These are phyloP conservation scores for Plasmodium gaboni DNA, from an alignment of 169 alveolate genomes.

Conservation along the genomic window DNA sequence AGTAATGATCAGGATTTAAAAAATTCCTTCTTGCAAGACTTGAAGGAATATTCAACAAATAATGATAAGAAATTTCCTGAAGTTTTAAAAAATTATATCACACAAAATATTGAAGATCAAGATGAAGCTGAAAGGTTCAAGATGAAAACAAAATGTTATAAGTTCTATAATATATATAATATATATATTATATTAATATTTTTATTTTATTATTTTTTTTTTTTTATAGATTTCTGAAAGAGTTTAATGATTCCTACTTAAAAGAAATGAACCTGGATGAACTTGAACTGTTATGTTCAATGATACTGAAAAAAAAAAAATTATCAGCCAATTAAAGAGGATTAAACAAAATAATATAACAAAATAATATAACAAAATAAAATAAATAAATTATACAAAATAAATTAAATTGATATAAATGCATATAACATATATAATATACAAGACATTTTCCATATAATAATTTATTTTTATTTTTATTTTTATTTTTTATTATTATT, in stretches of 20 bases:
- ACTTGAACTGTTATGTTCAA: conserved; percentile 53
- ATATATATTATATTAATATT: not conserved
- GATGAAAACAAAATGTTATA: not conserved
- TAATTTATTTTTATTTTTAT: not conserved
- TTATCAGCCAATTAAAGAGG: conserved; percentile 8
- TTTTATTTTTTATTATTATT: not conserved
- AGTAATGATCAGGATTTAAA: conserved; percentile 39
- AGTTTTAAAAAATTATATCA: conserved; percentile 22
- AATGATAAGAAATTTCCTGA: conserved; percentile 58
- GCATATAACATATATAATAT: not conserved
- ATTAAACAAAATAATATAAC: not conserved
- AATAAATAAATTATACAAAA: not conserved
- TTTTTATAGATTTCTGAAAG: conserved; percentile 25
- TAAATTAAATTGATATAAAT: not conserved
- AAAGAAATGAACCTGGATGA: conserved; percentile 59
- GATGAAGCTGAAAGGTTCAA: conserved; percentile 37
- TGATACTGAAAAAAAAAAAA: conserved; percentile 38
- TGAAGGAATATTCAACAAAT: conserved; percentile 32
- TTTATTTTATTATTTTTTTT: not conserved
- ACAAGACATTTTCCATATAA: not conserved
- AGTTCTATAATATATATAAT: not conserved
- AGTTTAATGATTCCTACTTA: conserved; percentile 47
- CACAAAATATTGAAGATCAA: conserved; percentile 22
- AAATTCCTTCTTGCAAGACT: conserved; percentile 37
- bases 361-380: not conserved